Conservation (phyloP, 2,329 filamentous ascomycete genomes). For the Tolypocladium paradoxum region DNA sequence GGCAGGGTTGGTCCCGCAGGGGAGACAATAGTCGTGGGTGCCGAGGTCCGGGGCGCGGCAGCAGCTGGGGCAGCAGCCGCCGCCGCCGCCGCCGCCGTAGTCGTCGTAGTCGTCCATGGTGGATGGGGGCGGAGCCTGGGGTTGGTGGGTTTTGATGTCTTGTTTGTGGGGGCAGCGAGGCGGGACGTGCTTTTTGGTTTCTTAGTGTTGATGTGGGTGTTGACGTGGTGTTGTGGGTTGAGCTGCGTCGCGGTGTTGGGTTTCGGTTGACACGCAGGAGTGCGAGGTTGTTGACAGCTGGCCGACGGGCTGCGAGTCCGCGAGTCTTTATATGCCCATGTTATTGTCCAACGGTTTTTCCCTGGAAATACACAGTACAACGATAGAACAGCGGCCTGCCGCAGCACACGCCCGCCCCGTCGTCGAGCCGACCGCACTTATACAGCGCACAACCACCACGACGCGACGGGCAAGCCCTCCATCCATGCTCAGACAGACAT, state of each 20-base stretch:
- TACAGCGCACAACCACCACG: background rate
- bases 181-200: background rate
- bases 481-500: too few species aligned
- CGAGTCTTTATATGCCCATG: background rate
- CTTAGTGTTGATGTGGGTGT: background rate
- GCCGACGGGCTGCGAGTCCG: background rate
- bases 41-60: conserved; percentile 20
- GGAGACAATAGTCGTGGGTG: conserved; percentile 20
- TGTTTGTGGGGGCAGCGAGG: background rate
- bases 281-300: background rate
- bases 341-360: background rate
- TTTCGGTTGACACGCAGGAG: background rate
- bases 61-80: conserved; percentile 18
- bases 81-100: conserved; percentile 1
- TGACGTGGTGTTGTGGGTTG: background rate
- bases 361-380: background rate
- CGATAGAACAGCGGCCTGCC: background rate
- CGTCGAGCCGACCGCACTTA: background rate
- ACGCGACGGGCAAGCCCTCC: too few species aligned
- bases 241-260: background rate
- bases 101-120: background rate
- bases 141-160: background rate
- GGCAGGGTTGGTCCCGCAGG: conserved; percentile 14
- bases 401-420: too few species aligned
- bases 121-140: background rate